These are phyloP conservation scores for Garcia nutans DNA, from an alignment of 345 rosid genomes.

Conservation along the genomic window DNA sequence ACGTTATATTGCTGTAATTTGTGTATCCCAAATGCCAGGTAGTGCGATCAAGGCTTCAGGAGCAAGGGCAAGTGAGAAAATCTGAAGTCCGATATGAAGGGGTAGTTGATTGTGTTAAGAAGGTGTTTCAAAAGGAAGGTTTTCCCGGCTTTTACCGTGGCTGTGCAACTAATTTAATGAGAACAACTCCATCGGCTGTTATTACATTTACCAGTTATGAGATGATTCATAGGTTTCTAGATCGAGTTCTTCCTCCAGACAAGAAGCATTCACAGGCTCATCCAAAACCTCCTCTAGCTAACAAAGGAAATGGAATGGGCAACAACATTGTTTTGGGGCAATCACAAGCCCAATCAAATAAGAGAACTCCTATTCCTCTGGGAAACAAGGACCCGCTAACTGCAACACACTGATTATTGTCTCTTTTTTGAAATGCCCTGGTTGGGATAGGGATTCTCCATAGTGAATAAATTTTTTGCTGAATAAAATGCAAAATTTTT, in stretches of 20 bases:
- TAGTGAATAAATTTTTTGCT: neutral
- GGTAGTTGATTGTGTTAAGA: constrained; percentile 67
- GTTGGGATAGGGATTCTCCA: constrained; percentile 5
- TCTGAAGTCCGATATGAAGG: constrained; percentile 53
- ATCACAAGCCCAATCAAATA: constrained; percentile 38
- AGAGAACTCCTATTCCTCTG: constrained; percentile 35
- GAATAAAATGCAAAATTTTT: constrained; percentile 7
- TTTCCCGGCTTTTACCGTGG: constrained; percentile 79
- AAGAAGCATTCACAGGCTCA: constrained; percentile 31
- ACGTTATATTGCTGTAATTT: neutral
- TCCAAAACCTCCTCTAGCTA: constrained; percentile 27
- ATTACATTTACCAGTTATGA: constrained; percentile 83
- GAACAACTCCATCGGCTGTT: constrained; percentile 86
- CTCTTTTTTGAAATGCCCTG: constrained; percentile 3
- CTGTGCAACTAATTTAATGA: constrained; percentile 68
- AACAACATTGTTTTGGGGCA: constrained; percentile 18
- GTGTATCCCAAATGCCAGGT: constrained; percentile 43
- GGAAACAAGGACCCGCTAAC: constrained; percentile 38
- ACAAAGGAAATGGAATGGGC: constrained; percentile 22
- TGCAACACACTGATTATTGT: constrained; percentile 16
- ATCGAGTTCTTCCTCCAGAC: constrained; percentile 30
- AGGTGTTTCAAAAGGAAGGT: constrained; percentile 70
- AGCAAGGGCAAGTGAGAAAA: constrained; percentile 73
- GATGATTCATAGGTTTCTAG: constrained; percentile 62
- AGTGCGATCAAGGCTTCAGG: constrained; percentile 89